Conservation (phyloP, 106 monocot genomes). For the Gastrodia elata region DNA sequence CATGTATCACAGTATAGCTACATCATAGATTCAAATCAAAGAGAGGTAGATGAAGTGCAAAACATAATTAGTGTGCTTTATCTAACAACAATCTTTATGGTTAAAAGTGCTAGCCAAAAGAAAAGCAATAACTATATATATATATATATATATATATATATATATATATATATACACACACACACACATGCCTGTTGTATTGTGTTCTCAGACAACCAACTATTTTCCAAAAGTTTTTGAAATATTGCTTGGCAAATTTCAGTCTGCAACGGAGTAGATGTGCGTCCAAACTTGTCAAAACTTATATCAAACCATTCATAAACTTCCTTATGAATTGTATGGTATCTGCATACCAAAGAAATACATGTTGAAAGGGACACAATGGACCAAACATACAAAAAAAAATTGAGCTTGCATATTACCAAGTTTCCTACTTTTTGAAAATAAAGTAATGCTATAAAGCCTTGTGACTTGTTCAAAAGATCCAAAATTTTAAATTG, state of each 20-base stretch:
- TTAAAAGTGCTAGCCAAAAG: background rate
- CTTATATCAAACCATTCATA: slow-evolving; percentile 88
- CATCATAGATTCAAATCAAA: slow-evolving; percentile 10
- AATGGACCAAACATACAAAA: background rate
- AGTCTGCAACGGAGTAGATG: slow-evolving; percentile 77
- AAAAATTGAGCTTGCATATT: background rate
- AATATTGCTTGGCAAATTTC: slow-evolving; percentile 91
- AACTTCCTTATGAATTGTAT: slow-evolving; percentile 78
- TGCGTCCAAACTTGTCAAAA: slow-evolving; percentile 92
- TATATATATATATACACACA: too few species aligned
- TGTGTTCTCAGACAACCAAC: slow-evolving; percentile 78
- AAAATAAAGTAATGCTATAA: background rate
- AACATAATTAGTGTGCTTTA: background rate
- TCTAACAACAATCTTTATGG: background rate
- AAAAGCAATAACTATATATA: background rate
- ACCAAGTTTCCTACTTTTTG: background rate
- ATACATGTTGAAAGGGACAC: background rate
- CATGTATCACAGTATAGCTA: slow-evolving; percentile 93
- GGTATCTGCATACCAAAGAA: slow-evolving; percentile 39
- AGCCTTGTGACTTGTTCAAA: background rate
- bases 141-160: background rate
- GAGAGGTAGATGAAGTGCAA: background rate
- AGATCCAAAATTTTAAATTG: background rate
- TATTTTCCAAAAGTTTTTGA: slow-evolving; percentile 58
- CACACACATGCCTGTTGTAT: slow-evolving; percentile 76